A percentile compares a stretch with the other conserved stretches of the same genome.
Conservation (phyloP, 345 rosid species). For the Triadica sebifera region DNA sequence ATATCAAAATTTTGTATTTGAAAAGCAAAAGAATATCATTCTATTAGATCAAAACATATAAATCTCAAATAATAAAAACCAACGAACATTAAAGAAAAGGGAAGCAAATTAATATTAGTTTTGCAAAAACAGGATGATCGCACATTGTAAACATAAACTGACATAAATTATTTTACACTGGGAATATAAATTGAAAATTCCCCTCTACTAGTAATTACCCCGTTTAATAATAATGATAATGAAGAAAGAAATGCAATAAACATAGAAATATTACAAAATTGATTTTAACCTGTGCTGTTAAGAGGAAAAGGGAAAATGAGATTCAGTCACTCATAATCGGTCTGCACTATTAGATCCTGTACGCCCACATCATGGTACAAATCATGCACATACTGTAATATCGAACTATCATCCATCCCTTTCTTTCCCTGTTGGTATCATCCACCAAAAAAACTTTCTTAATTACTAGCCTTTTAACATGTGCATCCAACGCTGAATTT, state of each 20-base stretch:
- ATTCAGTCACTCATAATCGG: slow-evolving; percentile 37
- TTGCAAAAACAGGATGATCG: too few relatives aligned
- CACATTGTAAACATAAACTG: too few relatives aligned
- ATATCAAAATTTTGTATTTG: too few relatives aligned
- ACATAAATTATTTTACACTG: neutral
- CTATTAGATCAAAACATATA: too few relatives aligned
- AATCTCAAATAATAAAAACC: too few relatives aligned
- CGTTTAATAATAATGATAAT: neutral
- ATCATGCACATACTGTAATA: slow-evolving; percentile 58
- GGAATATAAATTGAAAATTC: slow-evolving; percentile 10
- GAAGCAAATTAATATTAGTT: too few relatives aligned
- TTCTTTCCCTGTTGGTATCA: slow-evolving; percentile 52
- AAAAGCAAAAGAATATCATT: too few relatives aligned
- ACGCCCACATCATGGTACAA: slow-evolving; percentile 81
- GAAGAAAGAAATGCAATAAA: neutral
- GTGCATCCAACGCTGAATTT: neutral
- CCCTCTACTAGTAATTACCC: neutral
- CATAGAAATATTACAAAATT: neutral
- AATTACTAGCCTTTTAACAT: neutral
- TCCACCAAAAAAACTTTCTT: neutral
- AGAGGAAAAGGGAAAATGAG: neutral
- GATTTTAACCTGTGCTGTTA: neutral
- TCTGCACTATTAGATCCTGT: slow-evolving; percentile 81
- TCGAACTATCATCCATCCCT: slow-evolving; percentile 54
- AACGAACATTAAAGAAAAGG: too few relatives aligned